phyloP scores from a whole-genome alignment of 768 basidiomycete genomes.

The Chlorophyllum brunneum region DNA sequence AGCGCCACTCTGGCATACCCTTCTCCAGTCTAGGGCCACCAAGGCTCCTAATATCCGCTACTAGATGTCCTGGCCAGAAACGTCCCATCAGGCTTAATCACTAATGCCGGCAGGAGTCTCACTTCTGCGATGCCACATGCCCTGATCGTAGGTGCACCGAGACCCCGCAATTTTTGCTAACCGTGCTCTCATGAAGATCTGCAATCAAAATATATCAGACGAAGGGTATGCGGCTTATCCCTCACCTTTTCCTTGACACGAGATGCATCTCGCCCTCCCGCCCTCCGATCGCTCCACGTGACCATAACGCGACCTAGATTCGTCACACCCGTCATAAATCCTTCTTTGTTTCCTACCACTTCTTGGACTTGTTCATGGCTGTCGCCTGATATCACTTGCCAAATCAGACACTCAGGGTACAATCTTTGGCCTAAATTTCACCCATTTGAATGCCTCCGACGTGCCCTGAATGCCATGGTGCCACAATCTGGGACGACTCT shows the following conservation, averaged over 20 bases:
- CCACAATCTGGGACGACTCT: conserved; percentile 52
- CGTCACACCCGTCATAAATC: neutral
- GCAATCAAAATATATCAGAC: neutral
- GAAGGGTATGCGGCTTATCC: neutral
- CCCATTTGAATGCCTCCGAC: conserved; percentile 26
- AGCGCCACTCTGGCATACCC: neutral
- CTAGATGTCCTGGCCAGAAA: neutral
- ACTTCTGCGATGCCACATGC: conserved; percentile 8
- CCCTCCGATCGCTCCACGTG: neutral
- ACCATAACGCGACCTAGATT: neutral
- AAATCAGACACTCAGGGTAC: neutral
- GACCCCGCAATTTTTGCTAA: too few species aligned
- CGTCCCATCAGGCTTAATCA: conserved; percentile 6
- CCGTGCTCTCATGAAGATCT: too few species aligned
- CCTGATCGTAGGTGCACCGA: conserved; percentile 8
- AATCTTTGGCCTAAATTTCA: neutral
- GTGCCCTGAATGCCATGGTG: conserved; percentile 54
- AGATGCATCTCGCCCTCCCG: neutral
- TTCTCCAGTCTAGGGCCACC: neutral
- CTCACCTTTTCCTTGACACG: neutral
- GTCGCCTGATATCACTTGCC: neutral
- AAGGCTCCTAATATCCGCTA: neutral
- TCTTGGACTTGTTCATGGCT: neutral
- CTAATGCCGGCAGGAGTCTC: conserved; percentile 7
- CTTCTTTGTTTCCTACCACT: neutral